These are phyloP conservation scores for Ambrosiella beaveri DNA, from an alignment of 2,329 filamentous ascomycete species.

Conservation along the genomic window DNA sequence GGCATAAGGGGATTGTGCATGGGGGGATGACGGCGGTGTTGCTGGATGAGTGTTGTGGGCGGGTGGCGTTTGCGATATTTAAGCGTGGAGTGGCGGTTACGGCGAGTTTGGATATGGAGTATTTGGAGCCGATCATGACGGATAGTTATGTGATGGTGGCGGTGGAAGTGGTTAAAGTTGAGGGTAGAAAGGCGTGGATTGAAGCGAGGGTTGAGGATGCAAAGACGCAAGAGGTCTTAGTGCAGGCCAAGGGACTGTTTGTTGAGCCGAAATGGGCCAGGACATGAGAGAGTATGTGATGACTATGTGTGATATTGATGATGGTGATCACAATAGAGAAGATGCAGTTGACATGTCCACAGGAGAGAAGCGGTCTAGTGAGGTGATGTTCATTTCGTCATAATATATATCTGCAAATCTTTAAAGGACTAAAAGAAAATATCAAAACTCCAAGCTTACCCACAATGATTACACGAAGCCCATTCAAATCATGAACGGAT, in stretches of 20 bases:
- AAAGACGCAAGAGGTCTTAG: conserved; percentile 10
- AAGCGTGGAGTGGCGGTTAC: conserved; percentile 14
- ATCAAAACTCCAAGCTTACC: background rate
- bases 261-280: conserved; percentile 14
- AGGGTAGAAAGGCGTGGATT: conserved; percentile 15
- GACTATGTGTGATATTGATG: background rate
- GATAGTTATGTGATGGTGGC: conserved; percentile 12
- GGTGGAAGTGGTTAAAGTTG: conserved; percentile 11
- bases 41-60: conserved; percentile 15
- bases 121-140: conserved; percentile 13
- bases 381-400: background rate
- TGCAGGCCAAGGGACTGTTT: conserved; percentile 13
- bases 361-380: background rate
- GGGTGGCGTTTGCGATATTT: conserved; percentile 11
- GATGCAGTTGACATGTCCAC: background rate
- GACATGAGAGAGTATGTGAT: background rate
- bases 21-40: conserved; percentile 15
- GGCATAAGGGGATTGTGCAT: conserved; percentile 15
- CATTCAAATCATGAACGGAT: no score
- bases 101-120: conserved; percentile 14
- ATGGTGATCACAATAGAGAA: background rate
- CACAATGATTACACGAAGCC: no score
- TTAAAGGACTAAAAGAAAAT: background rate
- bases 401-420: background rate
- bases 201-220: conserved; percentile 13